These are phyloP conservation scores for Herpomyces periplanetae DNA, from an alignment of 2,329 filamentous ascomycete genomes.

Conservation along the genomic window DNA sequence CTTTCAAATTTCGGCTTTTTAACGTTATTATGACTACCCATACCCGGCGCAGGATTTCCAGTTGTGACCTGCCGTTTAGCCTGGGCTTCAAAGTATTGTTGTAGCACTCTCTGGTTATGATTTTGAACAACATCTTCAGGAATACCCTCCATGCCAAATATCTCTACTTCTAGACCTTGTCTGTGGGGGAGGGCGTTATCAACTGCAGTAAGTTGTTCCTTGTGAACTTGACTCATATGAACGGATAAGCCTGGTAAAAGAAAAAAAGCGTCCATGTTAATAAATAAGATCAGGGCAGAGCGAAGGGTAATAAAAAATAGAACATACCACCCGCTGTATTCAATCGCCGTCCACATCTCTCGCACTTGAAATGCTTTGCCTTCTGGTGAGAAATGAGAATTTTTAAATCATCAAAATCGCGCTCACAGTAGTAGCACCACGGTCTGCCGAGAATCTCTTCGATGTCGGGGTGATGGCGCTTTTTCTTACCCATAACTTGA, in stretches of 20 bases:
- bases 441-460: conserved; percentile 56
- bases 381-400: conserved; percentile 90
- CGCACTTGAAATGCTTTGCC: conserved; percentile 97
- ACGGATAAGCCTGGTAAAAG: conserved; percentile 36
- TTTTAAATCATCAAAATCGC: conserved; percentile 88
- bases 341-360: conserved; percentile 44
- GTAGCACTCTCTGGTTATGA: conserved; percentile 51
- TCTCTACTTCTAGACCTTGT: conserved; percentile 54
- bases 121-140: conserved; percentile 44
- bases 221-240: conserved; percentile 95
- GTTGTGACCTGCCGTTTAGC: conserved; percentile 42
- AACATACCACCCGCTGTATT: conserved; percentile 66
- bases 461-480: conserved; percentile 43
- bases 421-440: conserved; percentile 98
- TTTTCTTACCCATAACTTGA: conserved; percentile 88
- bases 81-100: conserved; percentile 49
- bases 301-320: conserved; percentile 1
- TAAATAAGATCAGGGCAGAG: conserved; percentile 2
- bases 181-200: conserved; percentile 72
- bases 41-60: conserved; percentile 36
- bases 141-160: conserved; percentile 93
- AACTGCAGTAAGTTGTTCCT: conserved; percentile 48
- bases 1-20: conserved; percentile 34
- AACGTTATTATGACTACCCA: conserved; percentile 3
- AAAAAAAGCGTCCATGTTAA: too few species aligned